Base-by-base conservation (phyloP, 73 alveolate genomes). In the Uronychia setigera region DNA sequence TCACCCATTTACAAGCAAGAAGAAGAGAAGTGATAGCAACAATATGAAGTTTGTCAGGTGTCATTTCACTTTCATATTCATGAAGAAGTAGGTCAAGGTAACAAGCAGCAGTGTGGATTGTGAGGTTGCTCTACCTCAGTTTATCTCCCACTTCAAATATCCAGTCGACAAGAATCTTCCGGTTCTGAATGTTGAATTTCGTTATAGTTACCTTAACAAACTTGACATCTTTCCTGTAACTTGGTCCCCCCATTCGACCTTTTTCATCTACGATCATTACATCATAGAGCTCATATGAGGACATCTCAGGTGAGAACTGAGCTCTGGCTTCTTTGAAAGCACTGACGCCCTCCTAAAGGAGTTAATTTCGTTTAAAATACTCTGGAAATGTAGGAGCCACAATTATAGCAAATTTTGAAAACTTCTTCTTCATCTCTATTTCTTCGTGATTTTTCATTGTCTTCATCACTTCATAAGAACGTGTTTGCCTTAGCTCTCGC, bases 81-180 rank as follows among this genome's bases (percentile, higher is more conserved):
- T 86, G 84, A 1, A 86, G 26, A 31, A 86, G 33, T 0, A 79
- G 58, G 60, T 86, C 92, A 0, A 86, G 79, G 32, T 79, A 86
- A 58, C 67, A 76, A 0, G 82, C 88, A 26, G 92, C 92, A 0
- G 75, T 46, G 59, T 86, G 92, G 19, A 82, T 86, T 0, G 92
- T 86, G 75, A 86, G 60, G 34, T 59, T 79, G 78, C 88, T 79
- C 74, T 86, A 32, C 78, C 59, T 78, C 28, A 86, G 87, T 60
- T 86, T 86, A 57, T 86, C 92, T 29, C 92, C 92, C 19, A 86
- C 75, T 46, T 86, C 92, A 59, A 86, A 86, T 1, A 86, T 86
- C 92, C 92, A 86, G 75, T 86, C 92, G 25, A 86, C 86, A 30
- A 86, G 33, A 0, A 30, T 31, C 34, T 75, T 86, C 31, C 92